Conservation (phyloP, 192 early-diverging fungal genomes). For the Bifiguratus adelaidae region DNA sequence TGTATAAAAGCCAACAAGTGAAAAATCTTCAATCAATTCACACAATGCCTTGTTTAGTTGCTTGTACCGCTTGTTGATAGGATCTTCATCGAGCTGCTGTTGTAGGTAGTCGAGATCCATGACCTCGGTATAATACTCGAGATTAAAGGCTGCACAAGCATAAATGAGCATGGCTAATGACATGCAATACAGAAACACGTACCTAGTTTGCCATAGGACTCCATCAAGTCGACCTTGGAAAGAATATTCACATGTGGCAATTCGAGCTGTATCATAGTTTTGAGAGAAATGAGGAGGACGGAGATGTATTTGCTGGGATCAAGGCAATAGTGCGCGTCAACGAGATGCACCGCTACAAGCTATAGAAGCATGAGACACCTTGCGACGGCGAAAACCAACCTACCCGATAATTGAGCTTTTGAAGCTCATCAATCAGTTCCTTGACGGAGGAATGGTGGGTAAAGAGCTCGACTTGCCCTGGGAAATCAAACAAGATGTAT, state of each 20-base stretch:
- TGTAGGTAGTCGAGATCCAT: conserved; percentile 80
- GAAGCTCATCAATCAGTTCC: conserved; percentile 58
- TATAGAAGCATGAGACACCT: conserved; percentile 7
- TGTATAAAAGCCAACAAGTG: conserved; percentile 85
- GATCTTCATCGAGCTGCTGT: conserved; percentile 60
- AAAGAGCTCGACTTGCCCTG: conserved; percentile 96
- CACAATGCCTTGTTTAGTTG: conserved; percentile 77
- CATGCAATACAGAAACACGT: neutral
- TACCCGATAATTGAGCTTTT: conserved; percentile 62
- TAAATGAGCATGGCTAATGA: neutral
- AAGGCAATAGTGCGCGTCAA: conserved; percentile 87
- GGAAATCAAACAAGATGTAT: conserved; percentile 94
- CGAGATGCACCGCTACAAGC: conserved; percentile 74
- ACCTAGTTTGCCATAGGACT: conserved; percentile 61
- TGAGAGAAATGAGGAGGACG: conserved; percentile 74
- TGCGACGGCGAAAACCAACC: neutral
- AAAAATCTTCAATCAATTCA: conserved; percentile 86
- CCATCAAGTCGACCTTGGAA: conserved; percentile 88
- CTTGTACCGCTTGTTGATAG: conserved; percentile 50
- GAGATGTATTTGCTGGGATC: conserved; percentile 94
- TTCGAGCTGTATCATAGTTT: conserved; percentile 90
- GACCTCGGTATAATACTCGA: conserved; percentile 95
- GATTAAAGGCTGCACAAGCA: conserved; percentile 55
- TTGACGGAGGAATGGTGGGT: conserved; percentile 85
- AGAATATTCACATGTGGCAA: conserved; percentile 96